phyloP scores from a whole-genome alignment of 2,329 filamentous ascomycete genomes.

The Aspergillus novofumigatus region DNA sequence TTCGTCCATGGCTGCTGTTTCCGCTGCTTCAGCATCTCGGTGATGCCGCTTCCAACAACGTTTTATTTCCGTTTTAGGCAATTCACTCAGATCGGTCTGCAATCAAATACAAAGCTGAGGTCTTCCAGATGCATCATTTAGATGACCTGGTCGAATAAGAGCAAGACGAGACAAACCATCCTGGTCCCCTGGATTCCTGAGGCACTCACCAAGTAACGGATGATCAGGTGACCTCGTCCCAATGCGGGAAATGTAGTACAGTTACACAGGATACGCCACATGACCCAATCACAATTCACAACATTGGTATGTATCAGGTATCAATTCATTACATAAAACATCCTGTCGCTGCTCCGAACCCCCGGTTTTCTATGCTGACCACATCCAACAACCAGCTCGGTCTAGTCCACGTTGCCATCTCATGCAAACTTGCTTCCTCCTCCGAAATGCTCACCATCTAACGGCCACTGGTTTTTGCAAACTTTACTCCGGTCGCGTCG shows the following conservation, averaged over 20 bases:
- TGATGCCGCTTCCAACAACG: background rate
- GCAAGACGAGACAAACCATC: no score
- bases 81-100: background rate
- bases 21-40: no score
- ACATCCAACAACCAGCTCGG: background rate
- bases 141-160: background rate
- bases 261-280: accelerated
- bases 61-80: background rate
- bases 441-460: background rate
- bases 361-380: background rate
- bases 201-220: no score
- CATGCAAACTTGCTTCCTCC: background rate
- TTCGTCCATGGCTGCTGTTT: background rate
- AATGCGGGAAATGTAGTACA: no score
- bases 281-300: no score
- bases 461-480: background rate
- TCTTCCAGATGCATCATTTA: background rate
- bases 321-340: no score
- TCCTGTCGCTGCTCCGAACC: background rate
- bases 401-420: background rate
- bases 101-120: background rate
- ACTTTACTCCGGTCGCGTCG: background rate
- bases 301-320: no score
- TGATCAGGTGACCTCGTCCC: no score
- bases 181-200: no score